Conservation (phyloP, 208 protist species). For the Blechomonas ayalai region DNA sequence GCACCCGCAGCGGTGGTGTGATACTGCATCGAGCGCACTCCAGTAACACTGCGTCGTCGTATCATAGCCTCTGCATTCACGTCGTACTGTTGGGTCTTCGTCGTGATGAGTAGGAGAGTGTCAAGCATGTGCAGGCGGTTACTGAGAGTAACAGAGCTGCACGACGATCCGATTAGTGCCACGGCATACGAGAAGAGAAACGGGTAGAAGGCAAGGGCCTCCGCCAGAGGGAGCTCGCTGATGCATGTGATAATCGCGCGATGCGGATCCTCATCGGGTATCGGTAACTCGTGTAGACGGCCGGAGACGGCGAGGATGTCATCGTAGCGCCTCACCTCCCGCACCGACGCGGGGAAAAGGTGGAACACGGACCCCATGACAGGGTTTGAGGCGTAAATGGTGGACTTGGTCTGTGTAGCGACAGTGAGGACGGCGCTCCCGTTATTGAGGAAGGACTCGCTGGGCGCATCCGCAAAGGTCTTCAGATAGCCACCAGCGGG, state of each 20-base stretch:
- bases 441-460: constrained; percentile 51
- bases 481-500: constrained; percentile 69
- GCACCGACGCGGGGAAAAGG: constrained; percentile 38
- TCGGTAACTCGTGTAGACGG: constrained; percentile 12
- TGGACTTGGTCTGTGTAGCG: constrained; percentile 60
- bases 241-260: constrained; percentile 48
- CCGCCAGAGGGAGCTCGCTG: constrained; percentile 55
- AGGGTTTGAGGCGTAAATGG: constrained; percentile 71
- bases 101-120: constrained; percentile 52
- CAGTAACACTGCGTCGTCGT: constrained; percentile 25
- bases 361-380: constrained; percentile 53
- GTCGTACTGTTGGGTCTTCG: constrained; percentile 65
- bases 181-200: constrained; percentile 70
- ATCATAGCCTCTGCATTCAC: constrained; percentile 34
- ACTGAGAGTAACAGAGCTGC: constrained; percentile 38
- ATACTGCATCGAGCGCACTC: neutral
- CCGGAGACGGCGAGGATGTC: constrained; percentile 40
- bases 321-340: constrained; percentile 28
- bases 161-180: constrained; percentile 70
- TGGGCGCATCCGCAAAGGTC: constrained; percentile 60
- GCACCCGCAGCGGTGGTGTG: constrained; percentile 61
- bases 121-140: constrained; percentile 74
- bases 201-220: constrained; percentile 83
- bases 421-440: constrained; percentile 42
- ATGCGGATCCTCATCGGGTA: constrained; percentile 20